phyloP scores from a whole-genome alignment of 2,329 filamentous ascomycete species.

The Nothopassalora personata region DNA sequence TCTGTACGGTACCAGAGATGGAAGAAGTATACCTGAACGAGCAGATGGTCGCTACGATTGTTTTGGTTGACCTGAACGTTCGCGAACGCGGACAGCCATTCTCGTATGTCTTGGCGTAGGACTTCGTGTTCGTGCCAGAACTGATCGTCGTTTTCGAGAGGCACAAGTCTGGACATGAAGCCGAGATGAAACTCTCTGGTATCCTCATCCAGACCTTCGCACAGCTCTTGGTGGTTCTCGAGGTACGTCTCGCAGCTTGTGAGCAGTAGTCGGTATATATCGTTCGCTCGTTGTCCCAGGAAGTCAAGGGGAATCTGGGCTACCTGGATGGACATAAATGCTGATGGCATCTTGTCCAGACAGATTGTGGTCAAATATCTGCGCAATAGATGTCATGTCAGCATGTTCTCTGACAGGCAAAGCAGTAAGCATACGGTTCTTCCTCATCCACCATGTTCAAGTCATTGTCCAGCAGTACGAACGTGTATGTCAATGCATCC shows the following conservation, averaged over 20 bases:
- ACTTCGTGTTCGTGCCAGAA: neutral
- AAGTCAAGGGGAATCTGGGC: constrained; percentile 2
- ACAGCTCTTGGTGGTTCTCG: neutral
- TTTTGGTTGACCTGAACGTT: neutral
- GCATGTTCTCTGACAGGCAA: neutral
- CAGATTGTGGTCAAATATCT: constrained; percentile 4
- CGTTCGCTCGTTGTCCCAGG: neutral
- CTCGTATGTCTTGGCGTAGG: constrained; percentile 2
- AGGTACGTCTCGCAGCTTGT: constrained; percentile 1
- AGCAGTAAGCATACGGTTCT: constrained; percentile 1
- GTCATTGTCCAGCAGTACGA: constrained; percentile 10
- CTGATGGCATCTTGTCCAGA: neutral
- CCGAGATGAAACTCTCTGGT: neutral
- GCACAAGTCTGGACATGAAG: neutral
- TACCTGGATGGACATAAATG: neutral
- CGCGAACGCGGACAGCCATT: constrained; percentile 3
- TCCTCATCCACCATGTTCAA: constrained; percentile 5
- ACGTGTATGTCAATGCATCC: constrained; percentile 8
- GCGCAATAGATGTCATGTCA: neutral
- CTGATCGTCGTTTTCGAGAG: neutral
- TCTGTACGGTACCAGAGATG: constrained; percentile 2
- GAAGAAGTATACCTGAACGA: constrained; percentile 6
- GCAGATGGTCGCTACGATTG: constrained; percentile 1
- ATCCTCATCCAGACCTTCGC: constrained; percentile 1
- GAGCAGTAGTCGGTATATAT: neutral